Conservation (phyloP, 2,329 filamentous ascomycete species). For the Endoconidiophora laricicola region DNA sequence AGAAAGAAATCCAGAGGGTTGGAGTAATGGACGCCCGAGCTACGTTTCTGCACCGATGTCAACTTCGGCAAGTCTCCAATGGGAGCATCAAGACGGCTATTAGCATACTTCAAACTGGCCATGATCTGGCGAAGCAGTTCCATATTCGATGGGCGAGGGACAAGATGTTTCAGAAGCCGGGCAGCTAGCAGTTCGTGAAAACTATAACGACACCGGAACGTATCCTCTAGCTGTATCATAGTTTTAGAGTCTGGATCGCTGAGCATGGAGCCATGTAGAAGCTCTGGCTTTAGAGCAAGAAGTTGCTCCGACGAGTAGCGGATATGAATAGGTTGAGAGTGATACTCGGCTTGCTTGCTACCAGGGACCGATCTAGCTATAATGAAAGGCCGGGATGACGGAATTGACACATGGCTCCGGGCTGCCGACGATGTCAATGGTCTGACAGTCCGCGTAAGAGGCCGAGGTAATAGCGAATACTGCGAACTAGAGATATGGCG, state of each 20-base stretch:
- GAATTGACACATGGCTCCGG: too few species aligned
- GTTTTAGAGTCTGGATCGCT: neutral
- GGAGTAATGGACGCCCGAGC: neutral
- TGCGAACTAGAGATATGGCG: too few species aligned
- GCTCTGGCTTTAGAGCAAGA: too few species aligned
- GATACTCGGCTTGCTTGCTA: too few species aligned
- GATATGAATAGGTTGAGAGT: too few species aligned
- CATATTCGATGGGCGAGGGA: conserved; percentile 5
- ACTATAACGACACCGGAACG: conserved; percentile 1
- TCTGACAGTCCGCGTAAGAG: too few species aligned
- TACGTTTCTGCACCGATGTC: neutral
- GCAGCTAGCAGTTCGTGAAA: conserved; percentile 6
- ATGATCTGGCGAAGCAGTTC: conserved; percentile 8
- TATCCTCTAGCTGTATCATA: neutral
- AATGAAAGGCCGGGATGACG: too few species aligned
- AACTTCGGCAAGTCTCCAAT: neutral
- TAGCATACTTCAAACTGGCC: neutral
- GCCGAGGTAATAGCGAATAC: too few species aligned
- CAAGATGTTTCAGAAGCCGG: neutral
- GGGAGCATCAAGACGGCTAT: neutral
- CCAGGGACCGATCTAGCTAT: too few species aligned
- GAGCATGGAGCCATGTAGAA: too few species aligned
- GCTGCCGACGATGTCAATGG: too few species aligned
- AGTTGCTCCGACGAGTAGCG: too few species aligned
- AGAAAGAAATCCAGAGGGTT: conserved; percentile 1